Percentiles rank a stretch among this genome's conserved stretches.
Evolutionary conservation across 345 rosid genomes (phyloP).

Genomic region (Lumnitzera racemosa): DNA sequence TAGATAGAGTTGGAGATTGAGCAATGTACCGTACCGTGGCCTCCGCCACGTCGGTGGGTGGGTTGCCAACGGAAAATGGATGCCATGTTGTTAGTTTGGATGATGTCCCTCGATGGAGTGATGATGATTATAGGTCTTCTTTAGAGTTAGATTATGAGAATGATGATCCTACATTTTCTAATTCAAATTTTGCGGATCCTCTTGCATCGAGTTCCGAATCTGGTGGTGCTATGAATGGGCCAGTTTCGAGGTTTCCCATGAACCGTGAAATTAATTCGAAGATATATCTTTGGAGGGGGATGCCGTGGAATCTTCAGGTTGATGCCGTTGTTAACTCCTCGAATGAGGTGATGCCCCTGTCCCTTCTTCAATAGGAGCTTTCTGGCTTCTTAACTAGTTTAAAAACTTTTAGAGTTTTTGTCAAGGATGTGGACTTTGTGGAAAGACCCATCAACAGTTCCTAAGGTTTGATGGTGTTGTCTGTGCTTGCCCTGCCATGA

Average conservation of each 20-base stretch:
- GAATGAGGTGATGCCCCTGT: conserved; percentile 58
- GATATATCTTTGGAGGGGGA: conserved; percentile 90
- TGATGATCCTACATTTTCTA: conserved; percentile 53
- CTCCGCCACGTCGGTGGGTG: conserved; percentile 37
- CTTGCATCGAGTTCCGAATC: conserved; percentile 44
- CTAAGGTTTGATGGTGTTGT: not conserved
- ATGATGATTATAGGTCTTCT: conserved; percentile 56
- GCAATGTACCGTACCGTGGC: conserved; percentile 51
- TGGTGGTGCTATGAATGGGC: conserved; percentile 44
- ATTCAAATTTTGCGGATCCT: conserved; percentile 64
- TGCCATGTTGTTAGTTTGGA: conserved; percentile 72
- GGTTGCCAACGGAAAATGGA: conserved; percentile 41
- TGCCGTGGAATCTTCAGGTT: conserved; percentile 96
- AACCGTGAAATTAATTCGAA: conserved; percentile 77
- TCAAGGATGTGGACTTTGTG: not conserved
- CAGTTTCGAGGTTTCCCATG: conserved; percentile 75
- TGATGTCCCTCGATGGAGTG: conserved; percentile 92
- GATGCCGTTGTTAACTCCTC: conserved; percentile 98
- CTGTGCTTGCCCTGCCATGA: not conserved
- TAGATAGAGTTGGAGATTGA: too few species aligned
- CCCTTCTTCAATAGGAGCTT: not conserved
- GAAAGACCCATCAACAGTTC: too few species aligned
- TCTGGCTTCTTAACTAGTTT: not conserved
- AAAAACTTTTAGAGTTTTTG: not conserved
- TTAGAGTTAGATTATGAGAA: conserved; percentile 31